Evolutionary conservation across 192 early-diverging fungal genomes (phyloP).

Genomic region (Globomyces pollinis-pini): DNA sequence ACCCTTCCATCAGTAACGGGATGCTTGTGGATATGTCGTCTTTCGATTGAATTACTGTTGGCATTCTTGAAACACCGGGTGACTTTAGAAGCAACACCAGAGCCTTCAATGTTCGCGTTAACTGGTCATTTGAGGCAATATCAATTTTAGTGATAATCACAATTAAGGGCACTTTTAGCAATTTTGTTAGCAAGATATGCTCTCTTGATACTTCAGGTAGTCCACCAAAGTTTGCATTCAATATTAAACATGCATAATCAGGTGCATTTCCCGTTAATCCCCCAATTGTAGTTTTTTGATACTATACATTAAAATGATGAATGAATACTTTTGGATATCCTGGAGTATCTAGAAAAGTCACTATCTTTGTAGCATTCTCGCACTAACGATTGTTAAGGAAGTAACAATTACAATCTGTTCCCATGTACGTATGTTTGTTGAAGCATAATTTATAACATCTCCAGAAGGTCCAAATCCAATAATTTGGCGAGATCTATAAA

Average conservation of each 20-base stretch:
- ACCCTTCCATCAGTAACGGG: conserved; percentile 2
- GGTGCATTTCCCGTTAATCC: conserved; percentile 44
- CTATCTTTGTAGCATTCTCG: conserved; percentile 66
- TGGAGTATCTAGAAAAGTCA: conserved; percentile 84
- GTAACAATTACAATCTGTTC: conserved; percentile 57
- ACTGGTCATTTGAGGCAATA: conserved; percentile 30
- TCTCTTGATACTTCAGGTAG: conserved; percentile 67
- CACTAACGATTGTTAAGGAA: conserved; percentile 30
- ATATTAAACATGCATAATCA: conserved; percentile 78
- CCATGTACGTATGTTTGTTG: conserved; percentile 65
- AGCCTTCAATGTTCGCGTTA: conserved; percentile 35
- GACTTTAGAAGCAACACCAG: conserved; percentile 32
- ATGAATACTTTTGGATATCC: conserved; percentile 84
- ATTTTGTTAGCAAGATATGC: conserved; percentile 68
- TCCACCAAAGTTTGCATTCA: conserved; percentile 60
- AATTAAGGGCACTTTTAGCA: conserved; percentile 71
- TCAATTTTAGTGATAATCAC: conserved; percentile 81
- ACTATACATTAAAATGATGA: too few relatives aligned
- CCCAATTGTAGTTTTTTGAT: conserved; percentile 77
- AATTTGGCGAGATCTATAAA: conserved; percentile 74
- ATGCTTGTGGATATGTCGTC: conserved; percentile 14
- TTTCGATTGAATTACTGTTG: conserved; percentile 39
- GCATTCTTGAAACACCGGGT: conserved; percentile 35
- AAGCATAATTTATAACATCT: conserved; percentile 68
- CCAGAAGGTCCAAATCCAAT: conserved; percentile 75